Evolutionary conservation across 345 rosid genomes (phyloP), one percentile per base, ranked within the genome.

Genomic region (Euclidium syriacum): DNA sequence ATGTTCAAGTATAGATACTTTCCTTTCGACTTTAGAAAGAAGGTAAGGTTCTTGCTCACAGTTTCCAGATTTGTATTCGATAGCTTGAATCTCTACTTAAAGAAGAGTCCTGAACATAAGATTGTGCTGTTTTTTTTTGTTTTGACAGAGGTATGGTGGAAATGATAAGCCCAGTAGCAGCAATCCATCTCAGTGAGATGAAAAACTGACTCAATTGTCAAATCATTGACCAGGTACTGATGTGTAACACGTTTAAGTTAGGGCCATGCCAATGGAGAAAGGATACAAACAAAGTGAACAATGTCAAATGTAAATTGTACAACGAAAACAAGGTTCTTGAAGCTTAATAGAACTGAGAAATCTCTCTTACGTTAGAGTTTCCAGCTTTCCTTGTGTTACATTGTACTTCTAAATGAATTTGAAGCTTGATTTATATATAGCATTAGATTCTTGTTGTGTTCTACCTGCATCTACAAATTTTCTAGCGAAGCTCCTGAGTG

Each of bases 401-500:
- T n/a, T n/a, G n/a, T n/a, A n/a, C n/a, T n/a, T n/a, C n/a, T n/a
- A n/a, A n/a, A n/a, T n/a, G n/a, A n/a, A n/a, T n/a, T n/a, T n/a
- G n/a, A n/a, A n/a, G n/a, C n/a, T n/a, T n/a, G n/a, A n/a, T n/a
- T n/a, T n/a, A n/a, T n/a, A n/a, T n/a, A n/a, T n/a, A n/a, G n/a
- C n/a, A 39, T 39, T 39, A 16, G 81, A 19, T 34, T 77, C 47
- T 3, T 53, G 49, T 52, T 53, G 29, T 48, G 54, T 71, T 53
- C 40, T 70, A 50, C 53, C 81, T 15, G 79, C 64, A 63, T 81
- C 83, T 55, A 84, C 85, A 42, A 82, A 87, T 72, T 83, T 90
- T 33, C 95, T 85, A 3, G 95, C 95, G 41, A 86, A 83, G 64
- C 84, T 87, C 48, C 84, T 73, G 14, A 84, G 78, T 48, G 56